These are phyloP conservation scores for Leccinum imitatum DNA, from an alignment of 768 basidiomycete genomes.

Conservation along the genomic window DNA sequence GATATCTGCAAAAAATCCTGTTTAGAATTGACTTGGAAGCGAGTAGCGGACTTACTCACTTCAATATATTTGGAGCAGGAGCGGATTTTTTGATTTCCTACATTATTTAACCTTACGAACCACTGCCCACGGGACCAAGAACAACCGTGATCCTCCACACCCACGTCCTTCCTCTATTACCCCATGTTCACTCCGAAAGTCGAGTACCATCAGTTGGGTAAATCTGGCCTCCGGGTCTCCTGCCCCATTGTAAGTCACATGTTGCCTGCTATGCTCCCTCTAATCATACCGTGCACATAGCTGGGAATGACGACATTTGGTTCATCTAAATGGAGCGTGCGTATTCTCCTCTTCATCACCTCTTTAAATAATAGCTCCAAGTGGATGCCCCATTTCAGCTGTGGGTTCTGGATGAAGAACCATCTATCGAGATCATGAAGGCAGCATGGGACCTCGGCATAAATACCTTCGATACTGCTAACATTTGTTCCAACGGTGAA, in stretches of 20 bases:
- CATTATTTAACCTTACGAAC: too few species aligned
- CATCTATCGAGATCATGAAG: conserved; percentile 36
- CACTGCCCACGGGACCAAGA: too few species aligned
- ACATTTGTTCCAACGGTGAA: conserved; percentile 36
- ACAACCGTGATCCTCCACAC: too few species aligned
- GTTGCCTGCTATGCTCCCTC: background rate
- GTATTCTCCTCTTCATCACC: conserved; percentile 2
- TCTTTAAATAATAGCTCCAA: background rate
- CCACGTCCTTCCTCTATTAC: too few species aligned
- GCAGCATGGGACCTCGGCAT: conserved; percentile 42
- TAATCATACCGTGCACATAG: conserved; percentile 10
- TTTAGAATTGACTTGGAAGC: too few species aligned
- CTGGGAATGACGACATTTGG: conserved; percentile 31
- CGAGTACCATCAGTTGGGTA: conserved; percentile 32
- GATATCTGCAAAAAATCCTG: too few species aligned
- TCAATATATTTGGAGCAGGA: too few species aligned
- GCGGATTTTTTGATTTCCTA: too few species aligned
- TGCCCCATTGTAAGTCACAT: conserved; percentile 22
- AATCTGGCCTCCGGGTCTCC: conserved; percentile 34
- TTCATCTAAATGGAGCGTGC: conserved; percentile 25
- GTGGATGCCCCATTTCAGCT: background rate
- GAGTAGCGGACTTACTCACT: too few species aligned
- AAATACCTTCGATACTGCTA: conserved; percentile 42
- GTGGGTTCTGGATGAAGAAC: conserved; percentile 30
- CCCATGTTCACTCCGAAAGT: conserved; percentile 2